Evolutionary conservation across 2,329 filamentous ascomycete species (phyloP).

Genomic region (Madurella fahalii): DNA sequence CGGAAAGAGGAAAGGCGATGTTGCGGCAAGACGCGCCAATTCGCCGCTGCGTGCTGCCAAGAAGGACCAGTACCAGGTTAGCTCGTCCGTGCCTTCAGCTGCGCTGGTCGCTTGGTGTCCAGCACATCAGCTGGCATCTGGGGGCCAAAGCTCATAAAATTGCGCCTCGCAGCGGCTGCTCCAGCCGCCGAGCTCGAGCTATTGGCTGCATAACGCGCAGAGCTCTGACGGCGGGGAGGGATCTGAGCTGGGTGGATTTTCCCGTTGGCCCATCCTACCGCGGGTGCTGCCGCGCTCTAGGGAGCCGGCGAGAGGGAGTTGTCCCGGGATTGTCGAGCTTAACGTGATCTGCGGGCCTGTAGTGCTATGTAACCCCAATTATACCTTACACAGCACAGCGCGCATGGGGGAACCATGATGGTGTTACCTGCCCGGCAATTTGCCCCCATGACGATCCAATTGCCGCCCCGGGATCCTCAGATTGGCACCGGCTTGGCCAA

Average conservation of each 20-base stretch:
- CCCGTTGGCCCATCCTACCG: neutral
- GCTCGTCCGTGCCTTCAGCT: neutral
- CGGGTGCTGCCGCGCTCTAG: slow-evolving; percentile 2
- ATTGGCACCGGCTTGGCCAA: too few relatives aligned
- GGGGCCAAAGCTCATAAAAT: neutral
- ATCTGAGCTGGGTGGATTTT: neutral
- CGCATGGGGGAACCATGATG: too few relatives aligned
- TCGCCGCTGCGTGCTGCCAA: neutral
- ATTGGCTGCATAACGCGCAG: slow-evolving; percentile 4
- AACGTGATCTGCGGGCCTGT: neutral
- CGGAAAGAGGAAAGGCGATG: too few relatives aligned
- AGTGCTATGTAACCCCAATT: neutral
- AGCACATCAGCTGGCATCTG: neutral
- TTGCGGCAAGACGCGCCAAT: neutral
- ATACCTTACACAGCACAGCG: too few relatives aligned
- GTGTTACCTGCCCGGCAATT: too few relatives aligned
- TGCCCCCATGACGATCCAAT: too few relatives aligned
- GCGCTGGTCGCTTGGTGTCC: neutral
- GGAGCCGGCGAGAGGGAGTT: neutral
- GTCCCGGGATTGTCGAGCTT: neutral
- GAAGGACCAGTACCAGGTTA: neutral
- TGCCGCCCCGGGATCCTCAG: too few relatives aligned
- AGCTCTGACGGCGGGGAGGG: neutral
- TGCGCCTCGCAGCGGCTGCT: neutral
- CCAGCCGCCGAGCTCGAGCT: neutral